A percentile compares a stretch with the other conserved stretches of the same genome.
Conservation (phyloP, 2,329 filamentous ascomycete species). For the Daldinia sp. region DNA sequence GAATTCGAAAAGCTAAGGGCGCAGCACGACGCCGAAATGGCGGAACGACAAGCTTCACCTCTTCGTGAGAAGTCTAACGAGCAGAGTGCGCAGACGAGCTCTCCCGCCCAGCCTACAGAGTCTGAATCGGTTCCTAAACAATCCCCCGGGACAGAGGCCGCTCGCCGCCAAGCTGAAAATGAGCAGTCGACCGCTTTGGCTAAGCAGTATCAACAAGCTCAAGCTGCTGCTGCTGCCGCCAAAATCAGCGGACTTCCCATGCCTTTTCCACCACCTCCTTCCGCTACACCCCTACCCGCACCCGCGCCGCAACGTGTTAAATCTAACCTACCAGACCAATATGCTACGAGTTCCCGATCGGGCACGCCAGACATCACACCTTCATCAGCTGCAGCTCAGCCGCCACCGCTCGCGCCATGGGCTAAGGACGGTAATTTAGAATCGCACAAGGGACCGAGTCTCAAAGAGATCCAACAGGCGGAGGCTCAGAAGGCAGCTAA, state of each 20-base stretch:
- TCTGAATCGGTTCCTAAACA: slow-evolving; percentile 24
- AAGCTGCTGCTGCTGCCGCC: slow-evolving; percentile 59
- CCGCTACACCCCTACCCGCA: slow-evolving; percentile 85
- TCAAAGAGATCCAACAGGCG: slow-evolving; percentile 96
- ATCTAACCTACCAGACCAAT: slow-evolving; percentile 84
- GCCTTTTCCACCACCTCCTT: slow-evolving; percentile 78
- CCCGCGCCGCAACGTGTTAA: slow-evolving; percentile 87
- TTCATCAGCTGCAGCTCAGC: slow-evolving; percentile 57
- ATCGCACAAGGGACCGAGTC: slow-evolving; percentile 83
- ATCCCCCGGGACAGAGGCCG: slow-evolving; percentile 33
- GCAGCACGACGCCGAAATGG: slow-evolving; percentile 72
- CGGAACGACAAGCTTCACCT: slow-evolving; percentile 49
- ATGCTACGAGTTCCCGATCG: slow-evolving; percentile 73
- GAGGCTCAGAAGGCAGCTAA: slow-evolving; percentile 94
- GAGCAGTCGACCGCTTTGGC: slow-evolving; percentile 47
- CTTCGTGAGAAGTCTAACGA: slow-evolving; percentile 42
- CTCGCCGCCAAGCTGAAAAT: slow-evolving; percentile 38
- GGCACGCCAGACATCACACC: slow-evolving; percentile 75
- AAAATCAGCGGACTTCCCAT: slow-evolving; percentile 79
- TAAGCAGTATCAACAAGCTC: slow-evolving; percentile 75
- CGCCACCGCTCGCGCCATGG: slow-evolving; percentile 90
- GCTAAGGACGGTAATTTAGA: slow-evolving; percentile 83
- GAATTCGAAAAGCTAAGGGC: slow-evolving; percentile 85
- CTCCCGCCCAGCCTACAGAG: slow-evolving; percentile 26
- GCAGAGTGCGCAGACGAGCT: slow-evolving; percentile 31